phyloP scores from a whole-genome alignment of 495 filamentous ascomycete species.

The Neurospora sp. region DNA sequence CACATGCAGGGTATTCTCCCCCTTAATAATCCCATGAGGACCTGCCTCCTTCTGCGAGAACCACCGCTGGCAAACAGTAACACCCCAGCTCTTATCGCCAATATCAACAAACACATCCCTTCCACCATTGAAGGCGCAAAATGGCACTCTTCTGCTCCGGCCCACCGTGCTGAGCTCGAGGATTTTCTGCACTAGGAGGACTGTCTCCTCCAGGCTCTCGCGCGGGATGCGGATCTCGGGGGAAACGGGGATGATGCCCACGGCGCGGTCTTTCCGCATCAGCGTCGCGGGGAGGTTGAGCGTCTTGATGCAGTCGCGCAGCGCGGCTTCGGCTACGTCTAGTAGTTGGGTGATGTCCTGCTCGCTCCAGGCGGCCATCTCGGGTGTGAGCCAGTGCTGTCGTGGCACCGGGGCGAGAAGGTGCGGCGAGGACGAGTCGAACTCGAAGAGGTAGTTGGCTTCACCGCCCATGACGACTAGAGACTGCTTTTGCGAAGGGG shows the following conservation, averaged over 20 bases:
- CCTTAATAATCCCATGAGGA: conserved; percentile 24
- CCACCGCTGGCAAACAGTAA: conserved; percentile 83
- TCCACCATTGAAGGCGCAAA: conserved; percentile 97
- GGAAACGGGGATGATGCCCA: conserved; percentile 67
- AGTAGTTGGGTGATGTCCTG: conserved; percentile 66
- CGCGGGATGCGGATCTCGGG: conserved; percentile 58
- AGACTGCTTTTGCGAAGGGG: conserved; percentile 54
- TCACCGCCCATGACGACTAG: conserved; percentile 82
- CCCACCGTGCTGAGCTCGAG: conserved; percentile 61
- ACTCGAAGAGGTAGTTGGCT: conserved; percentile 81
- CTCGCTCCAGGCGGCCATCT: conserved; percentile 81
- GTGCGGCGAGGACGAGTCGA: conserved; percentile 42
- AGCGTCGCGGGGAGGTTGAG: conserved; percentile 68
- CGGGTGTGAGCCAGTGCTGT: conserved; percentile 68
- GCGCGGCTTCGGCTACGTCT: conserved; percentile 73
- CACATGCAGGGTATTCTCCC: conserved; percentile 63
- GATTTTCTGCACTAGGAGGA: conserved; percentile 84
- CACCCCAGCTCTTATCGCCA: conserved; percentile 94
- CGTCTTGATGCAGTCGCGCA: conserved; percentile 66
- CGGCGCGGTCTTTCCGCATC: conserved; percentile 84
- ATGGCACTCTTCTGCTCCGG: conserved; percentile 53
- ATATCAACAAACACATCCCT: conserved; percentile 99
- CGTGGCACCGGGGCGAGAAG: conserved; percentile 54
- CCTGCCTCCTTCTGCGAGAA: conserved; percentile 53
- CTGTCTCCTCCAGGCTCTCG: conserved; percentile 91